Conservation (phyloP, 768 basidiomycete species). For the Naganishia kalamii region DNA sequence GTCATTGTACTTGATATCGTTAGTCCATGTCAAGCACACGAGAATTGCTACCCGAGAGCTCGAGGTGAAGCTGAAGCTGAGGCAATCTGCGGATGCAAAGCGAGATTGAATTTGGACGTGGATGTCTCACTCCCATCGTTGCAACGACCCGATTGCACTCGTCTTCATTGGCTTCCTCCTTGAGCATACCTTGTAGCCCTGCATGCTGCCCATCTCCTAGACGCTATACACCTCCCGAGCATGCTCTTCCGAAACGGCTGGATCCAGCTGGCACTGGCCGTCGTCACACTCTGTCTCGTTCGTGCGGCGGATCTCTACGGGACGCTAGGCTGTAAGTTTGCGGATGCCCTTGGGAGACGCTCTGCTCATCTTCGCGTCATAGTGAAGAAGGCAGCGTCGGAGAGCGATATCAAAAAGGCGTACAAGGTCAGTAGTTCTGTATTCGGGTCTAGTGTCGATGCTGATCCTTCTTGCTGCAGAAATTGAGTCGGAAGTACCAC, state of each 20-base stretch:
- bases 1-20: too few species aligned
- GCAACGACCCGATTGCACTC: too few species aligned
- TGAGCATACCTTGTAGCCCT: too few species aligned
- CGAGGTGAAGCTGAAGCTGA: too few species aligned
- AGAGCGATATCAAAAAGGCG: conserved; percentile 18
- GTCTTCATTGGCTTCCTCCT: too few species aligned
- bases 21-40: too few species aligned
- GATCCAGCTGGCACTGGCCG: neutral
- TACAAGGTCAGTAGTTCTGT: conserved; percentile 7
- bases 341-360: neutral
- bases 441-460: neutral
- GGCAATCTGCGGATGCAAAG: too few species aligned
- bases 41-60: too few species aligned
- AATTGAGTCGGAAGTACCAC: conserved; percentile 25
- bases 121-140: too few species aligned
- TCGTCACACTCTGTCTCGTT: neutral
- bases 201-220: too few species aligned
- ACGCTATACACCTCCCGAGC: neutral
- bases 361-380: neutral
- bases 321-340: conserved; percentile 4
- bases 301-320: conserved; percentile 3
- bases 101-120: too few species aligned
- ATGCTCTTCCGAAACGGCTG: neutral
- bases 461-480: neutral
- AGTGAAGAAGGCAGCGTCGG: conserved; percentile 20